These are phyloP conservation scores for Aspergillus sp. DNA, from an alignment of 2,329 filamentous ascomycete species.

Conservation along the genomic window DNA sequence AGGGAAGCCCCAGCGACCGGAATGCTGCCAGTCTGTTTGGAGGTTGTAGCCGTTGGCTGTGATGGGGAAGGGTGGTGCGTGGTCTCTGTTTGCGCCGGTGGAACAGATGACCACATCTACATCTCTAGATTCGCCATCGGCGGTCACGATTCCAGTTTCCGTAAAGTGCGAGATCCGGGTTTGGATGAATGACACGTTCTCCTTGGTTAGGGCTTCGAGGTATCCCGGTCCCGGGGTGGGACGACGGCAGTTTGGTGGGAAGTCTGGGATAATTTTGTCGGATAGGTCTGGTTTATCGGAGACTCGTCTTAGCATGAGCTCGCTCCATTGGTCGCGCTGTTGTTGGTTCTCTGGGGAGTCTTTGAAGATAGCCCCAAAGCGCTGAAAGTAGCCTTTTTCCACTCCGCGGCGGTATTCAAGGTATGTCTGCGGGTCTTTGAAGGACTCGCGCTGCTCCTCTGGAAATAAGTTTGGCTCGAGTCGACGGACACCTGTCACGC, in stretches of 20 bases:
- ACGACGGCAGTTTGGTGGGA: slow-evolving; percentile 58
- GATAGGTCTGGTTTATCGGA: slow-evolving; percentile 50
- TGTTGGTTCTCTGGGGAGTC: slow-evolving; percentile 45
- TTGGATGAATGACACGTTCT: slow-evolving; percentile 57
- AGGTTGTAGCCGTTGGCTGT: slow-evolving; percentile 50
- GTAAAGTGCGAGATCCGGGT: slow-evolving; percentile 54
- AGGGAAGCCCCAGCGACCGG: slow-evolving; percentile 54
- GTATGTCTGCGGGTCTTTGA: slow-evolving; percentile 57
- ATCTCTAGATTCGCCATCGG: slow-evolving; percentile 49
- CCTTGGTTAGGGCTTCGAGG: slow-evolving; percentile 55
- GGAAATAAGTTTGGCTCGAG: slow-evolving; percentile 51
- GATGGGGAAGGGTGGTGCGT: slow-evolving; percentile 56
- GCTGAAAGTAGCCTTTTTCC: slow-evolving; percentile 57
- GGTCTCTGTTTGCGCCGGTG: slow-evolving; percentile 58
- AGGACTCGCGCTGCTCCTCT: slow-evolving; percentile 49
- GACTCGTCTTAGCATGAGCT: slow-evolving; percentile 51
- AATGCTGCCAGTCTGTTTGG: slow-evolving; percentile 49
- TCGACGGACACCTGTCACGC: slow-evolving; percentile 47
- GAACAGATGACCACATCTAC: slow-evolving; percentile 63
- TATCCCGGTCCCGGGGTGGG: slow-evolving; percentile 62
- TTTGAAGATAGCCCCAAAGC: slow-evolving; percentile 50
- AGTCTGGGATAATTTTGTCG: slow-evolving; percentile 54
- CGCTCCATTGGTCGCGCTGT: slow-evolving; percentile 42
- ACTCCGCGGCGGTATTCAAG: slow-evolving; percentile 52
- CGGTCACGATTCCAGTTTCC: slow-evolving; percentile 52